Conservation (phyloP, 805 yeast species). For the Blastobotrys chiropterorum region DNA sequence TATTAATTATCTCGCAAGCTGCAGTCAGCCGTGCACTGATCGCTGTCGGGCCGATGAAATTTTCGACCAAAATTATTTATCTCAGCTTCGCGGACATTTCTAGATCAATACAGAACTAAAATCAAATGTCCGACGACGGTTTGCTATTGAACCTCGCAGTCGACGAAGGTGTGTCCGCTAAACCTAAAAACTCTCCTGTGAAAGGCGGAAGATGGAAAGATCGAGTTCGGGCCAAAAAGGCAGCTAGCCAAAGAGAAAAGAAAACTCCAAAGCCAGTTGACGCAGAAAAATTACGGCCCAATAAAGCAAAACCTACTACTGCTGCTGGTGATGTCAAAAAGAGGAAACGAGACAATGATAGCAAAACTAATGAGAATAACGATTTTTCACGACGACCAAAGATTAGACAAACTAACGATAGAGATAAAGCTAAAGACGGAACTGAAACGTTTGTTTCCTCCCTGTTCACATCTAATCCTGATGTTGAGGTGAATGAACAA, state of each 20-base stretch:
- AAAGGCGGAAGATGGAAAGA: conserved; percentile 82
- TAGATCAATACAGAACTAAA: not conserved
- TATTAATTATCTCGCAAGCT: not conserved
- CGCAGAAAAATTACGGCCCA: not conserved
- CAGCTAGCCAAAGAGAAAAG: conserved; percentile 9
- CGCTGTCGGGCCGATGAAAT: not conserved
- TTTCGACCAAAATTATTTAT: not conserved
- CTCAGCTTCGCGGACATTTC: not conserved
- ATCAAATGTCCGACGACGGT: conserved; percentile 44
- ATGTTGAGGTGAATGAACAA: conserved; percentile 29
- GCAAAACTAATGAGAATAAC: not conserved
- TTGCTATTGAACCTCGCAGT: conserved; percentile 67
- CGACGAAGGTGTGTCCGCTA: conserved; percentile 9
- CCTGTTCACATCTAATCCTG: conserved; percentile 67
- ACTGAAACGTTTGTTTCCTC: conserved; percentile 75
- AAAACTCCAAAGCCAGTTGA: not conserved
- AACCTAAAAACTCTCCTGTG: conserved; percentile 3
- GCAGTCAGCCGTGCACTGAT: not conserved
- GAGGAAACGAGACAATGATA: not conserved
- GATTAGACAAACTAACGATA: not conserved
- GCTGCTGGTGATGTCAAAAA: not conserved
- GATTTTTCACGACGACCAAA: conserved; percentile 1
- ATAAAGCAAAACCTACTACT: not conserved
- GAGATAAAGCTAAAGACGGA: conserved; percentile 19
- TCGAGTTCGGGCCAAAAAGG: conserved; percentile 53